Base-by-base conservation (phyloP, 1,139 yeast genomes). In the Candida tetrigidarum region DNA sequence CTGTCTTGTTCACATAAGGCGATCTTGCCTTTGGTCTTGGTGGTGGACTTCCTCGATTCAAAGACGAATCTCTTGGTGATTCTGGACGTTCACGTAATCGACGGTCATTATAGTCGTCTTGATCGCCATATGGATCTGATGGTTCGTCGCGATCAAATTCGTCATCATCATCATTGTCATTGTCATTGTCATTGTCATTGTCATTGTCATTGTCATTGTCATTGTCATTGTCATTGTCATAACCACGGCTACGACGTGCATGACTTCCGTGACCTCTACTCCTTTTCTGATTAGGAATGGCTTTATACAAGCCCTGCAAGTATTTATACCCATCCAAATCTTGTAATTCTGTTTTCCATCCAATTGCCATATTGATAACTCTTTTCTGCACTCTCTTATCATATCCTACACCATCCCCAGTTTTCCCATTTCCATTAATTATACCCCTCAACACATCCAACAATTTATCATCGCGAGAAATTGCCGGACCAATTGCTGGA, bases 391-490 rank as follows among this genome's bases (percentile, higher is more conserved):
- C 81, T 27, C 66, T 61, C 2, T 68, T 61, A 50, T 80, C 76
- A 47, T 70, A 74, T 11, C 61, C 50, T 5, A 62, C 56, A 7
- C 77, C 82, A 19, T 66, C 58, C 14, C 75, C 76, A 2, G 73
- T 63, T 34, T 54, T 58, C 25, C 69, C 77, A 39, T 50, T 50
- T 0, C 77, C 78, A 28, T 49, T 56, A 12, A 72, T 52, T 38
- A 84, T 72, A 7, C 78, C 71, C 37, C 78, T 76, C 52, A 91
- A 71, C 29, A 91, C 78, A 39, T 86, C 92, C 38, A 85, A 64
- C 37, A 92, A 70, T 62, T 82, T 84, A 38, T 80, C 80, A 62
- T 92, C 97, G 48, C 83, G 76, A 54, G 89, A 91, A 42, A 90
- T 59, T 2, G 69, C 57, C 2, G 72, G 70, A 2, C 76, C 78